Percentiles rank a stretch among this genome's conserved stretches.
These are phyloP conservation scores for Magnaporthiopsis poae DNA, from an alignment of 2,329 filamentous ascomycete species.

Conservation along the genomic window DNA sequence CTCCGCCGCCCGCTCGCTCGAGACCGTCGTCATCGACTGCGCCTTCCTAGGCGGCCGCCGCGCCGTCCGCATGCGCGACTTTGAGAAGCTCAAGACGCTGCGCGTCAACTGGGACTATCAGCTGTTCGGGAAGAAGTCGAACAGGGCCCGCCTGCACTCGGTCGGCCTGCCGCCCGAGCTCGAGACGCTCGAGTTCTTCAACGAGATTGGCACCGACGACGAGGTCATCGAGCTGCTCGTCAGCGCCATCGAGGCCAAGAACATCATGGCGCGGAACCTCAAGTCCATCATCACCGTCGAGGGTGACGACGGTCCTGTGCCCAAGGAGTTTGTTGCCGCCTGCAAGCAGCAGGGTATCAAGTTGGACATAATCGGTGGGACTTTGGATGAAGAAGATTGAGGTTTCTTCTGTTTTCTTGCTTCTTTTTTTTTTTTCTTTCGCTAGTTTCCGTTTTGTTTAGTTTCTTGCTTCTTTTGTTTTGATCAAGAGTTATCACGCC, in stretches of 20 bases:
- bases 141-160: constrained; percentile 34
- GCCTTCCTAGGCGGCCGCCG: constrained; percentile 29
- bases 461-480: background rate
- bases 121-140: constrained; percentile 35
- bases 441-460: too few species aligned
- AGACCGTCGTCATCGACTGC: constrained; percentile 36
- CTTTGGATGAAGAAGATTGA: constrained; percentile 1
- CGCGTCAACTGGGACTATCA: constrained; percentile 38
- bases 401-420: background rate
- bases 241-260: constrained; percentile 27
- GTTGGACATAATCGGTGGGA: constrained; percentile 20
- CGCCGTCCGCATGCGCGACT: constrained; percentile 34
- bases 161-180: constrained; percentile 37
- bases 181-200: constrained; percentile 32
- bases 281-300: constrained; percentile 28
- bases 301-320: constrained; percentile 22
- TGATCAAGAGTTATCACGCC: background rate
- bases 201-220: constrained; percentile 26
- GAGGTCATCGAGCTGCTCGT: constrained; percentile 36
- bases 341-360: constrained; percentile 24
- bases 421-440: too few species aligned
- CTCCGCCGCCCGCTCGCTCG: constrained; percentile 31
- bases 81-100: constrained; percentile 29
- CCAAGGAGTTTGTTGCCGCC: constrained; percentile 24
- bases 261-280: constrained; percentile 28